Percentiles rank a stretch among this genome's conserved stretches.
Conservation (phyloP, 2,329 filamentous ascomycete species). For the Cercospora nicotianae region DNA sequence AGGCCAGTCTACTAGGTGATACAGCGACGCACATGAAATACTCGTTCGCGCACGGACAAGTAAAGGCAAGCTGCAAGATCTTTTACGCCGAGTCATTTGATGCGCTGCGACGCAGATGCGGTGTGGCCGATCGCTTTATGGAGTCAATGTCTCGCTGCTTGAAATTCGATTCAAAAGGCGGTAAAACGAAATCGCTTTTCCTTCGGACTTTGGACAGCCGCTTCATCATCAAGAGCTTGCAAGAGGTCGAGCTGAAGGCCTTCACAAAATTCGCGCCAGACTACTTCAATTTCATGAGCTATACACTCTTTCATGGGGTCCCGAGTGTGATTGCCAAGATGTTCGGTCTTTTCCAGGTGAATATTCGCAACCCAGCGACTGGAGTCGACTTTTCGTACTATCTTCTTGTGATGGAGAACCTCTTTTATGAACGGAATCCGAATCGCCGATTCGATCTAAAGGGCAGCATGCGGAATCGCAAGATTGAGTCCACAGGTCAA, state of each 20-base stretch:
- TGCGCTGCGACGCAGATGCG: slow-evolving; percentile 87
- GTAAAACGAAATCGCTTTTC: slow-evolving; percentile 97
- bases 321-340: slow-evolving; percentile 98
- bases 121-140: slow-evolving; percentile 87
- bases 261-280: slow-evolving; percentile 95
- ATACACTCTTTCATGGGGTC: slow-evolving; percentile 87
- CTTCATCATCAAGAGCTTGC: slow-evolving; percentile 87
- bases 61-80: slow-evolving; percentile 95
- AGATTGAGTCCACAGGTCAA: slow-evolving; percentile 92
- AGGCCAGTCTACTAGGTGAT: slow-evolving; percentile 77
- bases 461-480: slow-evolving; percentile 97
- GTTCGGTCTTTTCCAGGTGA: slow-evolving; percentile 96
- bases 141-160: slow-evolving; percentile 93
- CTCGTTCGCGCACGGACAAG: slow-evolving; percentile 89
- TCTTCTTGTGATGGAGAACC: slow-evolving; percentile 91
- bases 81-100: slow-evolving; percentile 99
- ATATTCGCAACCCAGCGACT: slow-evolving; percentile 91
- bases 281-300: slow-evolving; percentile 96
- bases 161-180: slow-evolving; percentile 97
- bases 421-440: slow-evolving; percentile 92
- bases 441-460: slow-evolving; percentile 86
- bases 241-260: slow-evolving; percentile 85
- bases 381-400: slow-evolving; percentile 94
- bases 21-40: slow-evolving; percentile 95
- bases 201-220: slow-evolving; percentile 94